A percentile compares a stretch with the other conserved stretches of the same genome.
phyloP scores from a whole-genome alignment of 2,329 filamentous ascomycete species.

The Scortechinia acanthostroma region DNA sequence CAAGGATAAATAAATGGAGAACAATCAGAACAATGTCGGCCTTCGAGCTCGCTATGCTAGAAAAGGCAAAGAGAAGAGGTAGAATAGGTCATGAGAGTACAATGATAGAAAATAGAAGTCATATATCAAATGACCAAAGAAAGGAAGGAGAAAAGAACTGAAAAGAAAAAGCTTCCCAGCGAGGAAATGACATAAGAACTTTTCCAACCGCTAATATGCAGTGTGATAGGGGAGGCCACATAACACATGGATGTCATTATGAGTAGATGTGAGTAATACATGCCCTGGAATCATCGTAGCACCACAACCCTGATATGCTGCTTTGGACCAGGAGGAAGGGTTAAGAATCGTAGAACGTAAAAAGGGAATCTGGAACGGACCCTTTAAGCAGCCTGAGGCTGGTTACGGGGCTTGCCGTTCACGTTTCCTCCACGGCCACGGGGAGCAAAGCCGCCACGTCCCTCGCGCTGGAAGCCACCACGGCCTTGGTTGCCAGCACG shows the following conservation, averaged over 20 bases:
- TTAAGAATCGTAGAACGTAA: constrained; percentile 3
- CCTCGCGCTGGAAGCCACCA: constrained; percentile 63
- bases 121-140: neutral
- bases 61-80: neutral
- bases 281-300: constrained; percentile 18
- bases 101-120: neutral
- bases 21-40: constrained; percentile 7
- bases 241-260: constrained; percentile 2
- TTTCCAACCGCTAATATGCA: constrained; percentile 29
- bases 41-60: constrained; percentile 25
- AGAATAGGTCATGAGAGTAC: neutral
- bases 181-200: constrained; percentile 9
- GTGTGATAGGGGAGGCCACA: constrained; percentile 15
- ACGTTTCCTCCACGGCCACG: constrained; percentile 63
- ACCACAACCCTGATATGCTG: too few relatives aligned
- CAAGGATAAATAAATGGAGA: neutral
- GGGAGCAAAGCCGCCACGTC: constrained; percentile 21
- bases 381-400: constrained; percentile 31
- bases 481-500: constrained; percentile 59
- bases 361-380: neutral
- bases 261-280: constrained; percentile 20
- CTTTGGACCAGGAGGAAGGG: constrained; percentile 7
- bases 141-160: neutral
- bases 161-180: neutral
- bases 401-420: constrained; percentile 21